Percentiles rank a stretch among this genome's conserved stretches.
Evolutionary conservation across 495 filamentous ascomycete species (phyloP).

Genomic region (Penicillium pancosmium): DNA sequence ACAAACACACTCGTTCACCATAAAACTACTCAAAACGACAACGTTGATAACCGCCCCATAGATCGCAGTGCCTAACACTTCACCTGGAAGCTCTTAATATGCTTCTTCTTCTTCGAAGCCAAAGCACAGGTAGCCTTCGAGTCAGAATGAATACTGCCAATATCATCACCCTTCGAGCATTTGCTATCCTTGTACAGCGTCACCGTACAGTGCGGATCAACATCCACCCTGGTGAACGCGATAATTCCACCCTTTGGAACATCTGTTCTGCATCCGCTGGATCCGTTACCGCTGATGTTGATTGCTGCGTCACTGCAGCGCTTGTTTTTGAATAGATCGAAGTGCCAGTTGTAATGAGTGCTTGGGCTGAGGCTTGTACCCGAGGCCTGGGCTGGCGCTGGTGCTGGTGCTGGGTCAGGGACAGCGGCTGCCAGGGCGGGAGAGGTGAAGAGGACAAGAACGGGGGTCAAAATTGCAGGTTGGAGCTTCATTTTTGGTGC

Average conservation of each 20-base stretch:
- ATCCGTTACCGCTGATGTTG: conserved; percentile 12
- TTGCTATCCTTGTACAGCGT: conserved; percentile 16
- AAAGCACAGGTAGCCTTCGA: conserved; percentile 4
- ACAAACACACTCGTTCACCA: not conserved
- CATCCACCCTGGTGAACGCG: conserved; percentile 4
- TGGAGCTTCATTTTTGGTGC: not conserved
- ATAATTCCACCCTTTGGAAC: conserved; percentile 6
- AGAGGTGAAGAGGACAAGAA: not conserved
- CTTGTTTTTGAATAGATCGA: conserved; percentile 16
- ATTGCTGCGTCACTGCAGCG: conserved; percentile 6
- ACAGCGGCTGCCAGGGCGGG: not conserved
- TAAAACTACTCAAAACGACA: too few species aligned
- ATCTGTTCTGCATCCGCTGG: conserved; percentile 11
- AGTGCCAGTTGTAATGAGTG: conserved; percentile 10
- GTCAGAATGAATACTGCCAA: conserved; percentile 6
- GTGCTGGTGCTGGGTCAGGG: too few species aligned
- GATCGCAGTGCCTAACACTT: not conserved
- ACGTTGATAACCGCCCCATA: too few species aligned
- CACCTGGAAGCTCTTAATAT: conserved; percentile 19
- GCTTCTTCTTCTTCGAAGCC: conserved; percentile 8
- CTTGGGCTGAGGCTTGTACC: not conserved
- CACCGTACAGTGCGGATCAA: conserved; percentile 19
- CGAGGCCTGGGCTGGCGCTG: not conserved
- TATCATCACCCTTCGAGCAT: conserved; percentile 9
- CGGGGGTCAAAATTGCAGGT: not conserved